Evolutionary conservation across 1,139 yeast genomes (phyloP).

Genomic region (Blastobotrys persicus): DNA sequence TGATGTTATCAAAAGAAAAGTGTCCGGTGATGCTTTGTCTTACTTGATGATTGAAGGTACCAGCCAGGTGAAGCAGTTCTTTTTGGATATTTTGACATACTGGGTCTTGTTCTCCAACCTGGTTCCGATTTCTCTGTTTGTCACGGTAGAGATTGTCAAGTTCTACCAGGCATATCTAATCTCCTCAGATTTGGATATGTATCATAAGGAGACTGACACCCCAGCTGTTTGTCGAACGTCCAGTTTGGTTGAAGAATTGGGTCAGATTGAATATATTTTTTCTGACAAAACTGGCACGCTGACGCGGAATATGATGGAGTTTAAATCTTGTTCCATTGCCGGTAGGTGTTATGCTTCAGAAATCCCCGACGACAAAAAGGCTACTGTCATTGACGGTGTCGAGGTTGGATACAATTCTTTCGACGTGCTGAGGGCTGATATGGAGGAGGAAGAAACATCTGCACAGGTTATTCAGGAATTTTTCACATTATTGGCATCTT

Average conservation of each 20-base stretch:
- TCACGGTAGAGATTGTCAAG: constrained; percentile 91
- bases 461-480: constrained; percentile 77
- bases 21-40: constrained; percentile 51
- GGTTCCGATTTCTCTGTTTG: constrained; percentile 93
- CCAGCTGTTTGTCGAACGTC: constrained; percentile 97
- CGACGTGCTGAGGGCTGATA: constrained; percentile 56
- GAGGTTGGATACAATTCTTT: constrained; percentile 81
- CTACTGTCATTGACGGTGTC: constrained; percentile 69
- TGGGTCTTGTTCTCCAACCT: constrained; percentile 87
- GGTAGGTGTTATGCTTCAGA: constrained; percentile 86
- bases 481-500: constrained; percentile 79
- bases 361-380: constrained; percentile 86
- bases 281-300: constrained; percentile 97
- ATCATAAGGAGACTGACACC: constrained; percentile 78
- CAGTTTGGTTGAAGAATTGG: constrained; percentile 96
- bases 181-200: constrained; percentile 83
- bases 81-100: constrained; percentile 79
- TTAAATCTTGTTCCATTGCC: constrained; percentile 89
- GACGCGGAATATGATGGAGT: constrained; percentile 96
- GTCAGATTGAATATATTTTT: constrained; percentile 93
- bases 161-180: constrained; percentile 93
- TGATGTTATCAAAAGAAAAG: constrained; percentile 69
- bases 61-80: constrained; percentile 67
- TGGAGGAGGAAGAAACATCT: constrained; percentile 44
- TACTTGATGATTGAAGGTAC: constrained; percentile 72